Evolutionary conservation across 805 yeast genomes (phyloP).

Genomic region (Wickerhamomyces bisporus): DNA sequence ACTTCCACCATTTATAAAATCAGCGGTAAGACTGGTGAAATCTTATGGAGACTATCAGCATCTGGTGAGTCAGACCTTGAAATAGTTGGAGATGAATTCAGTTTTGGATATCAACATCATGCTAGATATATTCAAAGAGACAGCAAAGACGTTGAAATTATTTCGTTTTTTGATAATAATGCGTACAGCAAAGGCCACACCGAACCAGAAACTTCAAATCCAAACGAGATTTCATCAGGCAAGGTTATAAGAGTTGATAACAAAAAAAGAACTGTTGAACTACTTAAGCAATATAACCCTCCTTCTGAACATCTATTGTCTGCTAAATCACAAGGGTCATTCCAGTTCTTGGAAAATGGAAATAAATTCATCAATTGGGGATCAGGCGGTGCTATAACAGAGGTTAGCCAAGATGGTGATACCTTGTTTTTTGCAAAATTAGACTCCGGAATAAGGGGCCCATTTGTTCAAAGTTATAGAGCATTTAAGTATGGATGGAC

Average conservation of each 20-base stretch:
- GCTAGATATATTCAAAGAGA: conserved; percentile 21
- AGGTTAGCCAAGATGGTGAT: conserved; percentile 25
- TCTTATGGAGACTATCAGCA: conserved; percentile 28
- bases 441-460: conserved; percentile 27
- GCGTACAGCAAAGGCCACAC: conserved; percentile 33
- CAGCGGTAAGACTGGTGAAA: conserved; percentile 31
- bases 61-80: conserved; percentile 26
- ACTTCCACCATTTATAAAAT: conserved; percentile 31
- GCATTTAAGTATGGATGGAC: conserved; percentile 33
- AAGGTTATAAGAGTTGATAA: conserved; percentile 31
- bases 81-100: conserved; percentile 7
- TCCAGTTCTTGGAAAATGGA: conserved; percentile 29
- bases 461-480: conserved; percentile 29
- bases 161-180: conserved; percentile 33
- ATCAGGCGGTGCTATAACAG: conserved; percentile 34
- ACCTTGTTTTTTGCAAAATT: conserved; percentile 29
- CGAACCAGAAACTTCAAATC: conserved; percentile 23
- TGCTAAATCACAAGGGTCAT: conserved; percentile 17
- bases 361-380: conserved; percentile 35
- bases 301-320: conserved; percentile 22
- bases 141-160: conserved; percentile 20
- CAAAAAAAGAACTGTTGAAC: conserved; percentile 23
- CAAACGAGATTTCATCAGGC: conserved; percentile 27
- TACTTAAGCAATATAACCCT: conserved; percentile 23
- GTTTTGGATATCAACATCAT: conserved; percentile 34